These are phyloP conservation scores for Coemansia sp. DNA, from an alignment of 192 early-diverging fungal species.

Conservation along the genomic window DNA sequence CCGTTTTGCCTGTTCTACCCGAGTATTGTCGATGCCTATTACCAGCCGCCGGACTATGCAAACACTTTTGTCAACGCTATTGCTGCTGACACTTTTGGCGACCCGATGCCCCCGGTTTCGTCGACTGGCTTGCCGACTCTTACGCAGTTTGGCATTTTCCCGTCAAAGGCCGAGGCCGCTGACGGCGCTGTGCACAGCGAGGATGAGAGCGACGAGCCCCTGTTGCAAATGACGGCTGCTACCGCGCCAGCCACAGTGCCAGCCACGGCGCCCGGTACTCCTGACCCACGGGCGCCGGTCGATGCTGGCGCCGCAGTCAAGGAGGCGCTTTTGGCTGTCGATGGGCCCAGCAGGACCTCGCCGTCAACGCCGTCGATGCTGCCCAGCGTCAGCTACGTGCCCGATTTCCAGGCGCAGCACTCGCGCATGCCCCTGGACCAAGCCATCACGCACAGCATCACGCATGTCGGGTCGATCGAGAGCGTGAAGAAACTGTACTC, in stretches of 20 bases:
- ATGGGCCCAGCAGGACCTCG: neutral
- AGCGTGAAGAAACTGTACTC: slow-evolving; percentile 71
- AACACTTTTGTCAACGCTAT: slow-evolving; percentile 27
- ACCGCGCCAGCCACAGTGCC: slow-evolving; percentile 35
- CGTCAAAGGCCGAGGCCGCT: slow-evolving; percentile 13
- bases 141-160: slow-evolving; percentile 48
- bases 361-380: slow-evolving; percentile 19
- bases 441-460: slow-evolving; percentile 71
- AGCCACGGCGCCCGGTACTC: slow-evolving; percentile 24
- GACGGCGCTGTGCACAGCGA: neutral
- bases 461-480: slow-evolving; percentile 65
- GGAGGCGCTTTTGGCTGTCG: slow-evolving; percentile 7
- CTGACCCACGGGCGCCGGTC: slow-evolving; percentile 17
- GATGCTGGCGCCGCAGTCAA: neutral
- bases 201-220: slow-evolving; percentile 8
- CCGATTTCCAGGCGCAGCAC: slow-evolving; percentile 41
- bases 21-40: slow-evolving; percentile 38
- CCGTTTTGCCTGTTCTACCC: slow-evolving; percentile 71
- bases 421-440: slow-evolving; percentile 62
- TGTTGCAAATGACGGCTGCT: slow-evolving; percentile 8
- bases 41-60: slow-evolving; percentile 36
- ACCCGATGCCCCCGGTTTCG: neutral
- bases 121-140: slow-evolving; percentile 13
- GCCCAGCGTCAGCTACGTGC: slow-evolving; percentile 23
- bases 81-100: slow-evolving; percentile 6